A percentile compares a stretch with the other conserved stretches of the same genome.
Conservation (phyloP, 139 green algal species). For the Bryopsis sp. region DNA sequence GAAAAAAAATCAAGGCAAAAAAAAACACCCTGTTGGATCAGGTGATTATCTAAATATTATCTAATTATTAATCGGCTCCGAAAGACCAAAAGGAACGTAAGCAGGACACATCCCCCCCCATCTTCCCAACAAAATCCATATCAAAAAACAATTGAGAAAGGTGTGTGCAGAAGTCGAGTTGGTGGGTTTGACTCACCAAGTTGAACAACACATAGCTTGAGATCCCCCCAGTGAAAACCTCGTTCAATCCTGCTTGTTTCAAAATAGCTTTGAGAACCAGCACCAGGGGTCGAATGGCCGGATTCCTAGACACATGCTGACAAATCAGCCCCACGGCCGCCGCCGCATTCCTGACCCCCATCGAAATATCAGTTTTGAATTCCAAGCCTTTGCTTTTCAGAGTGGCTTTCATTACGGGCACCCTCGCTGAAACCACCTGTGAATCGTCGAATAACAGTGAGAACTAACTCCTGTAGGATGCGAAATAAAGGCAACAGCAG, state of each 20-base stretch:
- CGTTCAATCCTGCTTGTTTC: constrained; percentile 54
- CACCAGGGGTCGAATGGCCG: constrained; percentile 52
- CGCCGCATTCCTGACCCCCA: constrained; percentile 58
- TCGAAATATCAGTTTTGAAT: constrained; percentile 52
- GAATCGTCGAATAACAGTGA: no score
- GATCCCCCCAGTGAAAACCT: constrained; percentile 61
- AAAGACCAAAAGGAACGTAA: no score
- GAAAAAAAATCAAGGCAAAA: not conserved
- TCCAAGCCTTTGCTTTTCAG: constrained; percentile 18
- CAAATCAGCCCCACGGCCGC: constrained; percentile 43
- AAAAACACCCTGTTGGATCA: not conserved
- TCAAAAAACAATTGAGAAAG: no score
- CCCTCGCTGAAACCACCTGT: constrained; percentile 27
- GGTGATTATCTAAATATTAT: no score
- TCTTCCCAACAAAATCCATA: no score
- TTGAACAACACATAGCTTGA: constrained; percentile 61
- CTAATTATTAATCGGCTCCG: no score
- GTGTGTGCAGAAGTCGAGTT: no score
- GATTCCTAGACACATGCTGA: constrained; percentile 25
- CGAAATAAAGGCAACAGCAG: no score
- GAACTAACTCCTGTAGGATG: no score
- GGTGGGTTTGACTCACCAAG: no score
- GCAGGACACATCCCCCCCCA: no score
- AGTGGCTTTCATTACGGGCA: constrained; percentile 68
- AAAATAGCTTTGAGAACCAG: constrained; percentile 60